These are phyloP conservation scores for Phaeophleospora eucalypticola DNA, from an alignment of 2,329 filamentous ascomycete species.

Conservation along the genomic window DNA sequence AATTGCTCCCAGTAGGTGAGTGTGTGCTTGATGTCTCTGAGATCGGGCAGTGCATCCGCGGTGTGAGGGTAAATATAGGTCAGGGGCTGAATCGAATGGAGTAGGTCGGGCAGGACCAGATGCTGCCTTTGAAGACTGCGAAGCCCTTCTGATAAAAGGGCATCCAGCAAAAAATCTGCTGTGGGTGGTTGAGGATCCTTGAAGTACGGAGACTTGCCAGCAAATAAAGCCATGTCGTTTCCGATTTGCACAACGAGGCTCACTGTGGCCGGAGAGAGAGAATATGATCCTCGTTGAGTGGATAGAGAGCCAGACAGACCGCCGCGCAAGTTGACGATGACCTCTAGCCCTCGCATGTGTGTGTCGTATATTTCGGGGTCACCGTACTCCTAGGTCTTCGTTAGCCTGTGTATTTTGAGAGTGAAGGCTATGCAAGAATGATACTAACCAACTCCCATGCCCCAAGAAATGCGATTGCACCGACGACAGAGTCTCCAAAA, in stretches of 20 bases:
- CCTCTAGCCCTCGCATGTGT: slow-evolving; percentile 19
- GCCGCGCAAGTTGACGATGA: slow-evolving; percentile 19
- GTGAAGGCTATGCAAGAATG: slow-evolving; percentile 4
- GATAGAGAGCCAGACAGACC: slow-evolving; percentile 12
- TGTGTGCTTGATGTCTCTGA: slow-evolving; percentile 10
- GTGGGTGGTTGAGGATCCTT: slow-evolving; percentile 1
- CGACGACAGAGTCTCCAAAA: slow-evolving; percentile 17
- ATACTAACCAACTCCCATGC: slow-evolving; percentile 22
- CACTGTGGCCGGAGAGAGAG: slow-evolving; percentile 6
- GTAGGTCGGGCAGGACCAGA: slow-evolving; percentile 13
- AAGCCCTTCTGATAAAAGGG: slow-evolving; percentile 10
- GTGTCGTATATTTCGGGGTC: slow-evolving; percentile 16
- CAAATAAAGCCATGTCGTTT: slow-evolving; percentile 17
- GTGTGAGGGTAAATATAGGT: slow-evolving; percentile 6
- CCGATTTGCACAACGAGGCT: slow-evolving; percentile 15
- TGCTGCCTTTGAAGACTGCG: slow-evolving; percentile 10
- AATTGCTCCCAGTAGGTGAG: slow-evolving; percentile 11
- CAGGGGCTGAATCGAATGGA: slow-evolving; percentile 11
- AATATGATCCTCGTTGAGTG: slow-evolving; percentile 3
- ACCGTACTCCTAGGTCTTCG: slow-evolving; percentile 17
- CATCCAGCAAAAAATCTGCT: neutral
- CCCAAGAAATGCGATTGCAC: slow-evolving; percentile 19
- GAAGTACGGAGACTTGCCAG: slow-evolving; percentile 15
- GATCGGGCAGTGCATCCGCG: slow-evolving; percentile 3
- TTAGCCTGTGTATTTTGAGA: slow-evolving; percentile 3